phyloP scores from a whole-genome alignment of 345 rosid species.

The Corymbia maculata region DNA sequence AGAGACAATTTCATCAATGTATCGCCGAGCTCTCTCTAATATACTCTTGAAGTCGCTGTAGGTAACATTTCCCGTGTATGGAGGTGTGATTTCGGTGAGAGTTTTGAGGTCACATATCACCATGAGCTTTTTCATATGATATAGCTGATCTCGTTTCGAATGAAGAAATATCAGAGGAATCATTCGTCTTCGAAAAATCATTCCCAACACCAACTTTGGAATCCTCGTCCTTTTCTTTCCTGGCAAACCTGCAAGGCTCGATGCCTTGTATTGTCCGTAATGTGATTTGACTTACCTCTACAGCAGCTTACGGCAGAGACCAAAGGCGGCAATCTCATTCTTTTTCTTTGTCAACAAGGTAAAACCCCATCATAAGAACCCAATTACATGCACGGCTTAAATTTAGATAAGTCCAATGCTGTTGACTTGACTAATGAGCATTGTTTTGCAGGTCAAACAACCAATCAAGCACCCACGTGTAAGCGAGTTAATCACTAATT shows the following conservation, averaged over 20 bases:
- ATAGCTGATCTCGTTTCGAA: not conserved
- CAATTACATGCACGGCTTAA: not conserved
- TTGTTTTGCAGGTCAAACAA: not conserved
- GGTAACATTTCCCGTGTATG: not conserved
- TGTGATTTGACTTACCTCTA: not conserved
- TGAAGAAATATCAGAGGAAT: not conserved
- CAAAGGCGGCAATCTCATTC: not conserved
- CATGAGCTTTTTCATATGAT: not conserved
- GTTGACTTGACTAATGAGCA: not conserved
- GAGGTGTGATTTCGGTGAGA: not conserved
- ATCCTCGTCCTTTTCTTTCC: not conserved
- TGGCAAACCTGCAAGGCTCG: not conserved
- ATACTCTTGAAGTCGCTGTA: not conserved
- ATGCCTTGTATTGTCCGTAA: not conserved
- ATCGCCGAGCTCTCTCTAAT: not conserved
- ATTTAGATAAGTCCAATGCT: not conserved
- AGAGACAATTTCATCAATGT: not conserved
- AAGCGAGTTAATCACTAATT: not conserved
- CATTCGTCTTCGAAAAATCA: not conserved
- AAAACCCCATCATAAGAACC: not conserved
- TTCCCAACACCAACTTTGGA: not conserved
- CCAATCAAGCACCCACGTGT: not conserved
- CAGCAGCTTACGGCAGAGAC: not conserved
- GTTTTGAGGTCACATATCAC: not conserved
- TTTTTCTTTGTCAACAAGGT: not conserved